phyloP scores from a whole-genome alignment of 1,284 basidiomycete genomes.

The Austropuccinia psidii region DNA sequence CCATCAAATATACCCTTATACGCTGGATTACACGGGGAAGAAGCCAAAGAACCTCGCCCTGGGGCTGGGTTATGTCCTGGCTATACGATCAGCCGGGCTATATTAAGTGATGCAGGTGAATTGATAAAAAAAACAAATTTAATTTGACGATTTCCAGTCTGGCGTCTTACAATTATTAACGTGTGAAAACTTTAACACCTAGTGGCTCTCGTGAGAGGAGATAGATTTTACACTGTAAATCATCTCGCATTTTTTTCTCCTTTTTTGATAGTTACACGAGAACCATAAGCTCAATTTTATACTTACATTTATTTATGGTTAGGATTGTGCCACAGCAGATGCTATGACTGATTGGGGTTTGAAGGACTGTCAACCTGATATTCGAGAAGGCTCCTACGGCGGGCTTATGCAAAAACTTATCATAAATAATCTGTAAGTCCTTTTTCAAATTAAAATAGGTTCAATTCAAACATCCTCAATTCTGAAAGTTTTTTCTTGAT shows the following conservation, averaged over 20 bases:
- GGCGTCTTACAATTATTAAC: too few species aligned
- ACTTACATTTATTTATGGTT: too few species aligned
- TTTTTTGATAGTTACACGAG: too few species aligned
- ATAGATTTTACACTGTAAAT: conserved; percentile 33
- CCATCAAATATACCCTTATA: conserved; percentile 34
- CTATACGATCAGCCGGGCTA: conserved; percentile 33
- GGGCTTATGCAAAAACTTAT: conserved; percentile 29
- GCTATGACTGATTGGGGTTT: conserved; percentile 35
- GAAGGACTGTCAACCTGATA: conserved; percentile 31
- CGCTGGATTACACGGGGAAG: conserved; percentile 33
- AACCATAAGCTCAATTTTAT: too few species aligned
- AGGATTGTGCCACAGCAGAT: conserved; percentile 34
- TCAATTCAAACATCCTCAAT: not conserved
- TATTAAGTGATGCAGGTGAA: conserved; percentile 35
- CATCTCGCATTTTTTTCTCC: not conserved
- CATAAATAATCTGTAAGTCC: conserved; percentile 16
- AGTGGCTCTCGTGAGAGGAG: conserved; percentile 32
- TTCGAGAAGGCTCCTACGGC: conserved; percentile 24
- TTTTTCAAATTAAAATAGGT: not conserved
- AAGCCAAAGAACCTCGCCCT: conserved; percentile 20
- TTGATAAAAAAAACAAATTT: too few species aligned
- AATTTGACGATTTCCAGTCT: not conserved
- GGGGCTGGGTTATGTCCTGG: conserved; percentile 31
- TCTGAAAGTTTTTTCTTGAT: not conserved
- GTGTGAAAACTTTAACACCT: too few species aligned